These are phyloP conservation scores for Carpinus fangiana DNA, from an alignment of 306 rosid genomes.

Conservation along the genomic window DNA sequence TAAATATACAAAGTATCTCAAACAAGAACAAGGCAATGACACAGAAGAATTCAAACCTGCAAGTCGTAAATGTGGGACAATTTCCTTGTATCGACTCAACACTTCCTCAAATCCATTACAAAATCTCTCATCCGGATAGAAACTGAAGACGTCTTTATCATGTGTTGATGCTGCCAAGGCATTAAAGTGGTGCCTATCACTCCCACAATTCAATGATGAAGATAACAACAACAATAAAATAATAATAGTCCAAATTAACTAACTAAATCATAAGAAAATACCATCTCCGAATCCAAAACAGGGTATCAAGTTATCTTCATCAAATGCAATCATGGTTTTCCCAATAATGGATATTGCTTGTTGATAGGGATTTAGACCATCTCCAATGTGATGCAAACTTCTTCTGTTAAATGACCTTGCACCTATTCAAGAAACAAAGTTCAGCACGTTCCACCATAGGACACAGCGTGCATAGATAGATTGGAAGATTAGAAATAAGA, in stretches of 20 bases:
- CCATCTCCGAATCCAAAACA: conserved; percentile 99
- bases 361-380: conserved; percentile 75
- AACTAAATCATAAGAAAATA: conserved; percentile 26
- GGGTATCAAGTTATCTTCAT: conserved; percentile 92
- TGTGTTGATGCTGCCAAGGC: conserved; percentile 80
- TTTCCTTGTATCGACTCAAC: conserved; percentile 69
- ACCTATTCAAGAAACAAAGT: conserved; percentile 52
- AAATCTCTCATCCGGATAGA: conserved; percentile 68
- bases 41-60: conserved; percentile 58
- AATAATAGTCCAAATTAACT: not conserved
- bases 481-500: not conserved
- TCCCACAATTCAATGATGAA: conserved; percentile 15
- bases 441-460: conserved; percentile 41
- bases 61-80: conserved; percentile 75
- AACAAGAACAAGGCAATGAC: conserved; percentile 7
- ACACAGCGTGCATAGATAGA: not conserved
- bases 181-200: conserved; percentile 26
- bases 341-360: conserved; percentile 93
- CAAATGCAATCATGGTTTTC: conserved; percentile 81
- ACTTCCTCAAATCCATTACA: conserved; percentile 97
- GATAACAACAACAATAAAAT: not conserved
- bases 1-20: conserved; percentile 10
- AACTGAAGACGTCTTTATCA: conserved; percentile 86
- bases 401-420: conserved; percentile 56
- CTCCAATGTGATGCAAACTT: conserved; percentile 88